Evolutionary conservation across 1,139 yeast genomes (phyloP).

Genomic region (Geotrichum candidum): DNA sequence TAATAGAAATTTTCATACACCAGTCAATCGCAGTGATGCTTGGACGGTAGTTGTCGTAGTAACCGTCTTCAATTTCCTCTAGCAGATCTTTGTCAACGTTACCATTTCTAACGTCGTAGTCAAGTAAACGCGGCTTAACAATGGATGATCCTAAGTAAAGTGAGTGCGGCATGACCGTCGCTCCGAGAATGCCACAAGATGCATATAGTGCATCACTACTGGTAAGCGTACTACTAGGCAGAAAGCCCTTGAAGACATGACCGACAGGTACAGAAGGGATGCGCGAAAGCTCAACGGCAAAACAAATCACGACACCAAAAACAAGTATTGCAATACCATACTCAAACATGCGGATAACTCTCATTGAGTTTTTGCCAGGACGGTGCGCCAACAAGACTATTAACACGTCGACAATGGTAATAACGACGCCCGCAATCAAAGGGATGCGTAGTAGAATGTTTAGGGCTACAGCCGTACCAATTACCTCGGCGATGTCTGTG

Average conservation of each 20-base stretch:
- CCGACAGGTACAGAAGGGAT: conserved; percentile 46
- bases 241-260: conserved; percentile 62
- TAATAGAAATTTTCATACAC: conserved; percentile 65
- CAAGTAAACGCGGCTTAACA: conserved; percentile 83
- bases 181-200: conserved; percentile 88
- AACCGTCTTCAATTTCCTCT: conserved; percentile 23
- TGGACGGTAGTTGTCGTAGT: conserved; percentile 47
- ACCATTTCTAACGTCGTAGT: conserved; percentile 68
- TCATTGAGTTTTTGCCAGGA: conserved; percentile 72
- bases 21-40: conserved; percentile 65
- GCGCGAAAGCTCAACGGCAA: conserved; percentile 66
- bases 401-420: conserved; percentile 80
- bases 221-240: conserved; percentile 69
- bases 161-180: conserved; percentile 97
- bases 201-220: conserved; percentile 78
- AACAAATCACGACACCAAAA: conserved; percentile 76
- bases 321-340: conserved; percentile 72
- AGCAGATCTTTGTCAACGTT: conserved; percentile 35
- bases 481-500: conserved; percentile 89
- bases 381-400: conserved; percentile 80
- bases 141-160: conserved; percentile 86
- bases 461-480: conserved; percentile 86
- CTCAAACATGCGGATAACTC: conserved; percentile 75
- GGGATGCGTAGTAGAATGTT: conserved; percentile 78
- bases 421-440: conserved; percentile 65